These are phyloP conservation scores for Mycena leptocephala DNA, from an alignment of 768 basidiomycete genomes.

Conservation along the genomic window DNA sequence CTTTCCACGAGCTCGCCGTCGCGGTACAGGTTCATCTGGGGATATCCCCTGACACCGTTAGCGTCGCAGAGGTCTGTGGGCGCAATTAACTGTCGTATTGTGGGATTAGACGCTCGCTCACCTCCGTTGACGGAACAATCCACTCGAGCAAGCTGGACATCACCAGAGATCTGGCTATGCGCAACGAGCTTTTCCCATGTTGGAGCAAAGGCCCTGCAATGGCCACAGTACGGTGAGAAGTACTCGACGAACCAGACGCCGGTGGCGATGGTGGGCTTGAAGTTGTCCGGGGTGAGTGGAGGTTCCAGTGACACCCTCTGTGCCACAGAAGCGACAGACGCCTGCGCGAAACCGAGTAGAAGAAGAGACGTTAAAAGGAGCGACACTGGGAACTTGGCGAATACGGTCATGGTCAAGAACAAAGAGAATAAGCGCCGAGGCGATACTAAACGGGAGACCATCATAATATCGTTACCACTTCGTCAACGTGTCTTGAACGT, in stretches of 20 bases:
- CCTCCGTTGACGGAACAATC: slow-evolving; percentile 87
- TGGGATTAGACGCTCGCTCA: slow-evolving; percentile 57
- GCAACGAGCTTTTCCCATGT: slow-evolving; percentile 84
- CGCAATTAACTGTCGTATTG: slow-evolving; percentile 37
- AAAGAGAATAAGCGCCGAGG: too few relatives aligned
- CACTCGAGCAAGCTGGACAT: slow-evolving; percentile 85
- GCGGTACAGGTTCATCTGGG: slow-evolving; percentile 53
- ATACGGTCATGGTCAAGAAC: slow-evolving; percentile 12
- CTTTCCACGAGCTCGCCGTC: slow-evolving; percentile 61
- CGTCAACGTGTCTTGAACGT: too few relatives aligned
- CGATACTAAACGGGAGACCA: too few relatives aligned
- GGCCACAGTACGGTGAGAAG: slow-evolving; percentile 88
- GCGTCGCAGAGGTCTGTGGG: slow-evolving; percentile 63
- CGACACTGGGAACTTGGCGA: slow-evolving; percentile 21
- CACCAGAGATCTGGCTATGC: slow-evolving; percentile 58
- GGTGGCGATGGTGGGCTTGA: slow-evolving; percentile 62
- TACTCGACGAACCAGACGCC: slow-evolving; percentile 90
- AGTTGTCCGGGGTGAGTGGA: slow-evolving; percentile 72
- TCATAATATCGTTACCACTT: too few relatives aligned
- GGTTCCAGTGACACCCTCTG: slow-evolving; percentile 24
- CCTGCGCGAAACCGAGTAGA: background rate
- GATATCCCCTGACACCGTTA: slow-evolving; percentile 45
- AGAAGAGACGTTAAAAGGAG: slow-evolving; percentile 14
- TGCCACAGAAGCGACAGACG: slow-evolving; percentile 26
- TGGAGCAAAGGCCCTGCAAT: slow-evolving; percentile 86